These are phyloP conservation scores for Angophora floribunda DNA, from an alignment of 345 rosid species.

Conservation along the genomic window DNA sequence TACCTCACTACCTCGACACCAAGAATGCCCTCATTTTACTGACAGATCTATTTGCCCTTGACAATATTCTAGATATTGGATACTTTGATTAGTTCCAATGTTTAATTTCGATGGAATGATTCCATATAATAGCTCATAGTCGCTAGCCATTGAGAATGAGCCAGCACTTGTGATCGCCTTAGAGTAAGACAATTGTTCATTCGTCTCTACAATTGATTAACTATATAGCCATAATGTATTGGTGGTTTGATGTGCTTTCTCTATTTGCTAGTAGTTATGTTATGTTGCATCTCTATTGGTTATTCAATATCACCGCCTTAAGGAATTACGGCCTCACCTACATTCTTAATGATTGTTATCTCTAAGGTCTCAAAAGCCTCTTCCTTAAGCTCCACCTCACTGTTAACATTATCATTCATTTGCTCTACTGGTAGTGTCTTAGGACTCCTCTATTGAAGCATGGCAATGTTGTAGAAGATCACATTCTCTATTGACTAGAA, in stretches of 20 bases:
- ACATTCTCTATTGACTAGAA: background rate
- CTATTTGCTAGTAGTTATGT: background rate
- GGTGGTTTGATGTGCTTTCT: background rate
- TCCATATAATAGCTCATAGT: background rate
- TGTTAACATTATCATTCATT: background rate
- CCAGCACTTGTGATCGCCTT: background rate
- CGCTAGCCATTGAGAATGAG: background rate
- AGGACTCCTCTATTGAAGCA: background rate
- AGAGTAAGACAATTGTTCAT: background rate
- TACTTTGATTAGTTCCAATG: background rate
- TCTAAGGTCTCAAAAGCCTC: background rate
- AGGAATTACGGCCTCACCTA: background rate
- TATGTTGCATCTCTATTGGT: fast-evolving
- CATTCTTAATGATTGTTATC: background rate
- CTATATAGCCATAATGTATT: background rate
- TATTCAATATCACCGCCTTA: background rate
- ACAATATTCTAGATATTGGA: background rate
- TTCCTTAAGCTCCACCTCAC: background rate
- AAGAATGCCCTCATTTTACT: background rate
- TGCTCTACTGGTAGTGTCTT: background rate
- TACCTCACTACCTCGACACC: background rate
- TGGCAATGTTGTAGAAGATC: background rate
- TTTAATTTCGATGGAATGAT: background rate
- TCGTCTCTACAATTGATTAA: background rate
- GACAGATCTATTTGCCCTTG: background rate